Evolutionary conservation across 805 yeast species (phyloP).

Genomic region (Candida tallmaniae): DNA sequence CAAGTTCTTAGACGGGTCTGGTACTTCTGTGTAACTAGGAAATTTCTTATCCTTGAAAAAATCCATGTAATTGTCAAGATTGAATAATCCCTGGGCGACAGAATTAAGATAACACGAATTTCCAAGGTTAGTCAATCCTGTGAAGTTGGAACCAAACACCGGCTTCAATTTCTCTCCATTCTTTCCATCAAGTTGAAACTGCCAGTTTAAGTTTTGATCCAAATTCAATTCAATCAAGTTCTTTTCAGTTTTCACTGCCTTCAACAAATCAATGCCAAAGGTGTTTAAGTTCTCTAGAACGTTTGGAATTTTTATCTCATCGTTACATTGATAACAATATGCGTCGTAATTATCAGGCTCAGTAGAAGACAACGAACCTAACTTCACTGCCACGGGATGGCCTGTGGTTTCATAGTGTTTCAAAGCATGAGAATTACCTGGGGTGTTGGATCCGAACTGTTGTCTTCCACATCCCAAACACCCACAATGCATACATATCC

Average conservation of each 20-base stretch:
- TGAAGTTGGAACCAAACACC: slow-evolving; percentile 68
- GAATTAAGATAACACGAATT: slow-evolving; percentile 90
- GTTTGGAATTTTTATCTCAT: slow-evolving; percentile 76
- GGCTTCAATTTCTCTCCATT: slow-evolving; percentile 63
- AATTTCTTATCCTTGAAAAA: slow-evolving; percentile 34
- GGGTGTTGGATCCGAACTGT: slow-evolving; percentile 81
- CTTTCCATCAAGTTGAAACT: slow-evolving; percentile 72
- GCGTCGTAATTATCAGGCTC: slow-evolving; percentile 62
- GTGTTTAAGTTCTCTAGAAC: slow-evolving; percentile 44
- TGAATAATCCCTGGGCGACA: slow-evolving; percentile 66
- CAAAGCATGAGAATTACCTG: slow-evolving; percentile 93
- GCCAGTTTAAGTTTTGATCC: slow-evolving; percentile 92
- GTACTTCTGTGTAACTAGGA: slow-evolving; percentile 17
- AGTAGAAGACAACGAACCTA: slow-evolving; percentile 80
- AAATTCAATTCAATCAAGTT: slow-evolving; percentile 83
- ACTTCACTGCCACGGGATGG: slow-evolving; percentile 84
- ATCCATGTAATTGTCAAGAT: slow-evolving; percentile 33
- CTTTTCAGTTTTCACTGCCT: slow-evolving; percentile 73
- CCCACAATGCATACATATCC: slow-evolving; percentile 94
- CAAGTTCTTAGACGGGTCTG: slow-evolving; percentile 60
- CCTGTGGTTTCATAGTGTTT: slow-evolving; percentile 53
- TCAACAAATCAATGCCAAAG: slow-evolving; percentile 63
- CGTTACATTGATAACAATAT: slow-evolving; percentile 85
- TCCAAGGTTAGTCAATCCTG: slow-evolving; percentile 88
- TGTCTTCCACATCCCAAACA: slow-evolving; percentile 90